Base-by-base conservation (phyloP, 1,139 yeast genomes). In the Lodderomyces parapsilosis region DNA sequence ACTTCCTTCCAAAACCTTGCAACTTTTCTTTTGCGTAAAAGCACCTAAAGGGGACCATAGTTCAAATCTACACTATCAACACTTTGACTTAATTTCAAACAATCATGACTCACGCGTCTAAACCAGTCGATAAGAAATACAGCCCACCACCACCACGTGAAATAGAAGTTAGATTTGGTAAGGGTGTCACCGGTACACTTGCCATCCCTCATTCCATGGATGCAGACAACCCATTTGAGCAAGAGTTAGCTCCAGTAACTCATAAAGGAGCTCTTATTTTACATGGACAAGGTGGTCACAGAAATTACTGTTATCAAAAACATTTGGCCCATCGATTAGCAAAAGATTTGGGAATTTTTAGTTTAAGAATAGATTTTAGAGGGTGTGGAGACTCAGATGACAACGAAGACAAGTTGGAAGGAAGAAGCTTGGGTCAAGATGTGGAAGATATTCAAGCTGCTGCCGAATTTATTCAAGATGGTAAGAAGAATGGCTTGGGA, bases 261-360 rank as follows among this genome's bases (percentile, higher is more conserved):
- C 63, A 62, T 42, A 71, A 70, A 50, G 63, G 61, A 24, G 76
- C 72, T 2, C 52, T 74, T 39, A 59, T 74, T 28, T 50, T 73
- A 19, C 97, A 91, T 58, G 98, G 97, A 2, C 86, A 81, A 50
- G 90, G 83, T 0, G 95, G 96, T 0, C 95, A 90, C 59, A 78
- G 90, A 49, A 79, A 86, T 64, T 85, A 88, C 59, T 80, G 88
- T 48, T 90, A 86, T 62, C 91, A 85, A 52, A 76, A 77, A 35
- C 53, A 65, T 15, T 60, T 89, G 40, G 93, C 95, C 1, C 77
- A 79, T 36, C 63, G 64, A 28, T 60, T 91, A 42, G 83, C 93
- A 0, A 61, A 68, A 5, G 71, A 75, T 20, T 62, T 76, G 48
- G 95, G 95, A 0, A 67, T 81, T 41, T 79, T 74, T 58, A 75